Conservation (phyloP, 139 green algal species). For the Chlorella vulgaris region DNA sequence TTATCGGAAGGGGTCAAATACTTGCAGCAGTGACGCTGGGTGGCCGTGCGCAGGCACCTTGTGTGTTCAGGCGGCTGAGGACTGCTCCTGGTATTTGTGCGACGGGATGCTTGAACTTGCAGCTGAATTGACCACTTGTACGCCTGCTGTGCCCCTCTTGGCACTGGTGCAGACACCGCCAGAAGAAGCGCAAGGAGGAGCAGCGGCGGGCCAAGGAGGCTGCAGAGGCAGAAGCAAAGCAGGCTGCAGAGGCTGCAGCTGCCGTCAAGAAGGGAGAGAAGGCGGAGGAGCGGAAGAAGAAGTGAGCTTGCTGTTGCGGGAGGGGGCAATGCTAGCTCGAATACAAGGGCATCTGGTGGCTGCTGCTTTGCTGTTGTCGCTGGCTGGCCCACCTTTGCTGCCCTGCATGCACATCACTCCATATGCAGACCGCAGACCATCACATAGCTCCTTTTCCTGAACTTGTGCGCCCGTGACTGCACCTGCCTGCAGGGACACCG, state of each 20-base stretch:
- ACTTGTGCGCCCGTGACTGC: neutral
- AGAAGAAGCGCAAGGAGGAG: conserved; percentile 57
- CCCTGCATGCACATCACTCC: too few relatives aligned
- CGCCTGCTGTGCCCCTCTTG: neutral
- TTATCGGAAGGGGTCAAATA: too few relatives aligned
- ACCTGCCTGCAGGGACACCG: conserved; percentile 65
- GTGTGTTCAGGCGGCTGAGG: too few relatives aligned
- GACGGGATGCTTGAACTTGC: too few relatives aligned
- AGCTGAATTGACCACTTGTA: neutral
- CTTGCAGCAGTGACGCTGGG: too few relatives aligned
- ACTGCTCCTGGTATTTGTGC: too few relatives aligned
- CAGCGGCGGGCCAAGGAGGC: conserved; percentile 58
- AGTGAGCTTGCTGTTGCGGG: neutral
- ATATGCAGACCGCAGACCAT: too few relatives aligned
- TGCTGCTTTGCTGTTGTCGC: too few relatives aligned
- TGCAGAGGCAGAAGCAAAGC: conserved; percentile 44
- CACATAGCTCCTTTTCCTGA: neutral
- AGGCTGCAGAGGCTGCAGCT: conserved; percentile 38
- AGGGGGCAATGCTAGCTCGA: neutral
- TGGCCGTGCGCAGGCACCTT: too few relatives aligned
- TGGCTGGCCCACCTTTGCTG: too few relatives aligned
- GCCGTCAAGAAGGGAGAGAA: conserved; percentile 46
- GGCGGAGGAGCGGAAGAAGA: conserved; percentile 46
- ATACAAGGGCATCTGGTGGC: too few relatives aligned
- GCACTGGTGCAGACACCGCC: conserved; percentile 2